Conservation (phyloP, 2,329 filamentous ascomycete genomes). For the Lasiodiplodia sp. region DNA sequence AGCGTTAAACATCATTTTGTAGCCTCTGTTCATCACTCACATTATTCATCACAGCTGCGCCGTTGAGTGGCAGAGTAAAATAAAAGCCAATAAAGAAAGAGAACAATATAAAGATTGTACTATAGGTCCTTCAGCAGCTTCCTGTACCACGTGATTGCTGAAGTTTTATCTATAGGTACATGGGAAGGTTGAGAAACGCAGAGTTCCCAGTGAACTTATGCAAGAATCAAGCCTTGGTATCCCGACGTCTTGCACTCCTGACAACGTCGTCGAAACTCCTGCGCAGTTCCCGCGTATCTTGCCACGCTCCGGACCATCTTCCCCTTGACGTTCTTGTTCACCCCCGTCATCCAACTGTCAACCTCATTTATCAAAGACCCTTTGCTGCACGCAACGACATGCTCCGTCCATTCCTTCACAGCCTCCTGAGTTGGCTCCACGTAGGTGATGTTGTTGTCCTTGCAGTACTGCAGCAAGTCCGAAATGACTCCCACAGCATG, state of each 20-base stretch:
- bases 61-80: no score
- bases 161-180: no score
- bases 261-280: conserved; percentile 51
- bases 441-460: conserved; percentile 44
- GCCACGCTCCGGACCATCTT: conserved; percentile 57
- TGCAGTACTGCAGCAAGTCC: conserved; percentile 45
- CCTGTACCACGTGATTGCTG: no score
- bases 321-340: conserved; percentile 59
- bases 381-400: conserved; percentile 56
- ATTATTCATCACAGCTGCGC: no score
- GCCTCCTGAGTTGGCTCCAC: conserved; percentile 52
- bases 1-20: no score
- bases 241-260: conserved; percentile 36
- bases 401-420: conserved; percentile 54
- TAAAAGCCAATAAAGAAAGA: no score
- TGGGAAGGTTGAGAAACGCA: no score
- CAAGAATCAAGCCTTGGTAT: conserved; percentile 37
- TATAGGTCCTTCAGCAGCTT: no score
- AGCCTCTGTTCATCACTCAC: no score
- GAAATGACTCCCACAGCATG: conserved; percentile 52
- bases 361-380: conserved; percentile 57
- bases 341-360: conserved; percentile 64
- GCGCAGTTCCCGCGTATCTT: conserved; percentile 56
- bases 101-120: no score
- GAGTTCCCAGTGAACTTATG: background rate